Evolutionary conservation across 2,329 filamentous ascomycete species (phyloP), one percentile per base, ranked within the genome.

Genomic region (Sarocladiaceae sp.): DNA sequence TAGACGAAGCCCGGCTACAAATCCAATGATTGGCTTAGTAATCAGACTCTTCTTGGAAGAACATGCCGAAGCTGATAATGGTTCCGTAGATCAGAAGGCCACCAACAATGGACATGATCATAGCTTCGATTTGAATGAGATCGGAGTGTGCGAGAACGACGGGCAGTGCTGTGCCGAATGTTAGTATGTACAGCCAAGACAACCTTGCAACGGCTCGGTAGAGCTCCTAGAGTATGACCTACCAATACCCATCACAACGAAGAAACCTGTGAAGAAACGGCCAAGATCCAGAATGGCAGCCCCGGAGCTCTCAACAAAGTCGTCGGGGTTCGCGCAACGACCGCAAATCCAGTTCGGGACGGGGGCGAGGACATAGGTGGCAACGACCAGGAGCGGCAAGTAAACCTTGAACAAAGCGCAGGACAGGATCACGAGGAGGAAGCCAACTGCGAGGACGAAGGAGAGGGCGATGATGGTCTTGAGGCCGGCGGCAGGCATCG

Each of bases 391-490:
- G 58, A 99, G 84, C 52, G 94, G 91, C 64, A 94, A 90, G 82
- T 96, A 99, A 72, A 90, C 90, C 68, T 93, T 82, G 82, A 88
- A 99, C 60, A 99, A 84, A 49, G 94, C 94, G 68, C 92, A 96
- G 57, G 92, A 97, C 64, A 99, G 88, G 72, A 99, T 99, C 62
- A 97, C 94, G 61, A 99, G 90, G 64, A 99, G 89, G 76, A 99
- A 99, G 63, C 94, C 94, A 64, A 99, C 94, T 62, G 94, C 94
- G 59, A 99, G 90, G 68, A 99, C 94, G 75, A 99, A 99, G 68
- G 94, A 97, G 62, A 99, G 88, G 59, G 90, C 90, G 72, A 99
- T 99, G 74, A 99, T 99, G 61, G 94, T 99, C 77, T 97, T 97
- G 66, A 99, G 86, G 69, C 94, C 94, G 63, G 94, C 91, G 77